Evolutionary conservation across 2,329 filamentous ascomycete genomes (phyloP).

Genomic region (Colletotrichum endophyticum): DNA sequence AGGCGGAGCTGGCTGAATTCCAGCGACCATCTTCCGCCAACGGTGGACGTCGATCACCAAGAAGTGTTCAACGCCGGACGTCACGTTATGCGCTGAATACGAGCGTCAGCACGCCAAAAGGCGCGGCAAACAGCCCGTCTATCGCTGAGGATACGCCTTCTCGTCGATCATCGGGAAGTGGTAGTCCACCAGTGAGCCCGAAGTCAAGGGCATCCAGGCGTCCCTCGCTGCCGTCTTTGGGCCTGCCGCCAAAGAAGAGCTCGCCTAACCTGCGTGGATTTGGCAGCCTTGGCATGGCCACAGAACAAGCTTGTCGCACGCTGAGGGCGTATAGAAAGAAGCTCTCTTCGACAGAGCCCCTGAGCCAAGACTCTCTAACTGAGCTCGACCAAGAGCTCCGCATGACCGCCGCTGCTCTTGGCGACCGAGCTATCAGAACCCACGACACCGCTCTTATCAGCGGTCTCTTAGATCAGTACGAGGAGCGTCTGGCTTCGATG

Average conservation of each 20-base stretch:
- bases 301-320: conserved; percentile 68
- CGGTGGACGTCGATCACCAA: conserved; percentile 56
- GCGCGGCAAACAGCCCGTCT: conserved; percentile 46
- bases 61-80: conserved; percentile 57
- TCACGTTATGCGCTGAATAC: conserved; percentile 54
- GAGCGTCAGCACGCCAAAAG: conserved; percentile 39
- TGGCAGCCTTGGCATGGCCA: conserved; percentile 65
- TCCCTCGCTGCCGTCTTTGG: conserved; percentile 60
- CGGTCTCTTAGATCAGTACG: conserved; percentile 76
- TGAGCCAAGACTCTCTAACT: conserved; percentile 62
- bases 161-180: conserved; percentile 50
- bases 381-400: conserved; percentile 70
- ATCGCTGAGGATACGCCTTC: conserved; percentile 53
- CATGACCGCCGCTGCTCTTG: conserved; percentile 65
- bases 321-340: conserved; percentile 69
- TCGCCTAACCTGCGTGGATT: conserved; percentile 54
- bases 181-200: conserved; percentile 56
- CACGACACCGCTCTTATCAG: conserved; percentile 61
- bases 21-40: conserved; percentile 55
- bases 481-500: conserved; percentile 72
- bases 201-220: conserved; percentile 51
- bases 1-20: conserved; percentile 85
- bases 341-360: conserved; percentile 59
- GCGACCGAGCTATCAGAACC: conserved; percentile 61
- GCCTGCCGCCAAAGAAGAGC: conserved; percentile 51